Evolutionary conservation across 805 yeast species (phyloP), one percentile per base, ranked within the genome.

Genomic region (Saturnispora gosingensis): DNA sequence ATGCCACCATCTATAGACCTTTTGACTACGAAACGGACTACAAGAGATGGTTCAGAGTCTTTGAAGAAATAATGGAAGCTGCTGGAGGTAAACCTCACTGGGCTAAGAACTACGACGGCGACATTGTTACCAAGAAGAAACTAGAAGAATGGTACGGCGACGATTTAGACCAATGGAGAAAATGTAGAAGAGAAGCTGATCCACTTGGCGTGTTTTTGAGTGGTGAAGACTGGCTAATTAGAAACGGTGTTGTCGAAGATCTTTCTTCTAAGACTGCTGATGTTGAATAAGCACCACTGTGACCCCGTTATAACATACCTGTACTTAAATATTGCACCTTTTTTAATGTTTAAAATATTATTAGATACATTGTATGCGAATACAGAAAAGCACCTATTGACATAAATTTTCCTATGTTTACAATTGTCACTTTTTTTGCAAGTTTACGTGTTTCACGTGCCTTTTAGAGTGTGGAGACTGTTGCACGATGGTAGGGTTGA

Each of bases 1-100:
- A 91, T 64, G 97, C 97, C 7, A 91, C 98, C 1, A 86, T 91
- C 81, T 91, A 90, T 67, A 77, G 97, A 67, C 99, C 99, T n/a
- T 91, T 91, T 68, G 76, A 78, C 35, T 76, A 78, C 52, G 77
- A 82, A 60, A 83, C 89, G 10, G 83, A 85, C 43, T 81, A 88
- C 35, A 80, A 78, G 45, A 75, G 80, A 58, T 91, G 97, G 97
- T 91, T 78, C 68, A 76, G 77, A 47, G 72, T 75, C n/a, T 91
- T 91, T 67, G 99, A 91, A 68, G 77, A 78, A 49, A 78, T 88
- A 1, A 72, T 90, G 74, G 75, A 74, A 48, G 81, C 79, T 27
- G 89, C 85, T 28, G 89, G 85, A 36, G 99, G 99, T 43, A 86
- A 82, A 65, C 99, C 99, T 2, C 99, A 91, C 67, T 91, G 99